Percentiles rank a stretch among this genome's conserved stretches.
Evolutionary conservation across 1,284 basidiomycete genomes (phyloP).

Genomic region (Crucibulum cyathiforme): DNA sequence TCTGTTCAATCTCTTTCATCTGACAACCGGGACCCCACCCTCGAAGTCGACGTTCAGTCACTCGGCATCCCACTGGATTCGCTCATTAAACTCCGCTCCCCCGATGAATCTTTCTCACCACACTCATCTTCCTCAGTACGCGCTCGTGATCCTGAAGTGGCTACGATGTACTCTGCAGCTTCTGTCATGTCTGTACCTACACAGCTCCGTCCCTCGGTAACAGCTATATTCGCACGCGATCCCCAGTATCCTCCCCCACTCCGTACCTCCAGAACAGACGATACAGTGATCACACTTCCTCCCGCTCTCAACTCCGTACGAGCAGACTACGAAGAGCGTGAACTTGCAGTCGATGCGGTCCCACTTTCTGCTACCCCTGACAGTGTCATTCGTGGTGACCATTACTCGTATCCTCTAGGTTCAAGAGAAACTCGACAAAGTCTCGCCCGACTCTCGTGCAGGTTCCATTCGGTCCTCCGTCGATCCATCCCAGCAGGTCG

Average conservation of each 20-base stretch:
- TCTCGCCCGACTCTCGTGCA: slow-evolving; percentile 39
- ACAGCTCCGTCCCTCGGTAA: slow-evolving; percentile 20
- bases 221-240: slow-evolving; percentile 18
- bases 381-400: slow-evolving; percentile 76
- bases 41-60: slow-evolving; percentile 49
- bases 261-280: slow-evolving; percentile 23
- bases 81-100: slow-evolving; percentile 79
- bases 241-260: slow-evolving; percentile 1
- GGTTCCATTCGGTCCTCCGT: slow-evolving; percentile 54
- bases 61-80: slow-evolving; percentile 82
- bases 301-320: slow-evolving; percentile 48
- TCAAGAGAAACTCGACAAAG: slow-evolving; percentile 84
- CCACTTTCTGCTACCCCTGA: slow-evolving; percentile 72
- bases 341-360: slow-evolving; percentile 80
- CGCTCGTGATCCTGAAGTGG: slow-evolving; percentile 73
- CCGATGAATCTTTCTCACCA: slow-evolving; percentile 73
- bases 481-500: slow-evolving; percentile 34
- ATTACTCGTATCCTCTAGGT: slow-evolving; percentile 69
- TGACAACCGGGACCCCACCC: slow-evolving; percentile 25
- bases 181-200: slow-evolving; percentile 74
- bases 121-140: slow-evolving; percentile 41
- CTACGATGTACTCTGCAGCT: slow-evolving; percentile 84
- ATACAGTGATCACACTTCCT: slow-evolving; percentile 48
- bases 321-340: slow-evolving; percentile 76
- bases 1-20: slow-evolving; percentile 37